Conservation (phyloP, 164 flowering plant genomes). For the Pachysandra terminalis region DNA sequence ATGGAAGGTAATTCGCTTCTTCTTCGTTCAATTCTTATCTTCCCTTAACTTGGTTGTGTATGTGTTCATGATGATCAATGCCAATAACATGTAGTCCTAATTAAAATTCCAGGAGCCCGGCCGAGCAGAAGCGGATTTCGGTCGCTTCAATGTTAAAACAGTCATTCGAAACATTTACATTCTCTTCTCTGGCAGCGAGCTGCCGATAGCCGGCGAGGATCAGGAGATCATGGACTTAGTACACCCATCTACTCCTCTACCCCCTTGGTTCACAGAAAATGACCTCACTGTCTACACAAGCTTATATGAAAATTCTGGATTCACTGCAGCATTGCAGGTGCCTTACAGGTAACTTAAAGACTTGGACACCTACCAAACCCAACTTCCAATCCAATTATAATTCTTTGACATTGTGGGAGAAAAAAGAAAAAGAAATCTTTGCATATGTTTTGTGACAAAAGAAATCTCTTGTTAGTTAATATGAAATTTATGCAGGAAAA, state of each 20-base stretch:
- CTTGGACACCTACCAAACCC: no score
- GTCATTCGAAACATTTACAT: slow-evolving; percentile 52
- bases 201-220: slow-evolving; percentile 39
- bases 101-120: slow-evolving; percentile 43
- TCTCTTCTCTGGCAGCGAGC: slow-evolving; percentile 47
- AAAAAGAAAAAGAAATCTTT: not conserved
- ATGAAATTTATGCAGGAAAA: slow-evolving; percentile 20
- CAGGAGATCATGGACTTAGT: slow-evolving; percentile 63
- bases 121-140: slow-evolving; percentile 58
- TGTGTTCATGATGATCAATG: not conserved
- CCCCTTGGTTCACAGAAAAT: slow-evolving; percentile 53
- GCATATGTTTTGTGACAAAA: not conserved
- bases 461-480: not conserved
- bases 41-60: not conserved
- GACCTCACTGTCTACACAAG: slow-evolving; percentile 40
- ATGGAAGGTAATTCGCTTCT: slow-evolving; percentile 15
- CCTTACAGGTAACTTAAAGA: slow-evolving; percentile 47
- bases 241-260: slow-evolving; percentile 46
- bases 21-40: not conserved
- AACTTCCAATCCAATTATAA: no score
- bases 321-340: slow-evolving; percentile 43
- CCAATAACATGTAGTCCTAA: not conserved
- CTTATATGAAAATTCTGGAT: slow-evolving; percentile 54
- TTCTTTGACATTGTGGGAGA: no score
- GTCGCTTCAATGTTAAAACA: slow-evolving; percentile 42